Percentiles rank a stretch among this genome's conserved stretches.
Conservation (phyloP, 345 rosid genomes). For the Citropsis articulata region DNA sequence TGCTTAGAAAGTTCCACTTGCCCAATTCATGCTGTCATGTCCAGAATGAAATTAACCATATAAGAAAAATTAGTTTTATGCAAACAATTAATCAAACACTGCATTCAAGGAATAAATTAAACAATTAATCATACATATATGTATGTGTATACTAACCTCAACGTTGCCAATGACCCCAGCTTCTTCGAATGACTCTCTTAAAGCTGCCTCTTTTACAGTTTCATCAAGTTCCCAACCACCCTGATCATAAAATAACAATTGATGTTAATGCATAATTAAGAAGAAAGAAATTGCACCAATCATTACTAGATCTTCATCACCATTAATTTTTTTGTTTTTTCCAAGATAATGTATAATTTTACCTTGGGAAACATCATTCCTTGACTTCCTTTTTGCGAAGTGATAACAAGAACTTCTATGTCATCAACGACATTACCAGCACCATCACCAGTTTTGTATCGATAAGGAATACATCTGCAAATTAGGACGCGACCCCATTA, state of each 20-base stretch:
- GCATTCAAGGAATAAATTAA: background rate
- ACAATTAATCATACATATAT: background rate
- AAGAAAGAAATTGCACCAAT: background rate
- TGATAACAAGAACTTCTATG: constrained; percentile 65
- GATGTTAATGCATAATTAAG: background rate
- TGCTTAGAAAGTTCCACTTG: constrained; percentile 78
- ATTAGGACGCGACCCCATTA: background rate
- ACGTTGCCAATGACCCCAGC: constrained; percentile 81
- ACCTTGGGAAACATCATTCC: constrained; percentile 94
- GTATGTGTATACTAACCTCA: constrained; percentile 40
- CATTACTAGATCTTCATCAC: background rate
- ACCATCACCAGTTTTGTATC: constrained; percentile 40
- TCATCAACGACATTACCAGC: constrained; percentile 32
- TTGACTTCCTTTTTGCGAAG: constrained; percentile 69
- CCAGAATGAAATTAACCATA: background rate
- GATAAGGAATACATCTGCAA: constrained; percentile 76
- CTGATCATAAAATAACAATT: constrained; percentile 24
- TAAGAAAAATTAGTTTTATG: background rate
- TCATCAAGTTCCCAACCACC: constrained; percentile 98
- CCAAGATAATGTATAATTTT: background rate
- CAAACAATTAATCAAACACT: background rate
- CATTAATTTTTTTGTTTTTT: no score
- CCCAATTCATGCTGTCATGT: constrained; percentile 61
- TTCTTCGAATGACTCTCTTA: constrained; percentile 75
- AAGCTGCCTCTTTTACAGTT: constrained; percentile 73